Evolutionary conservation across 2,329 filamentous ascomycete genomes (phyloP).

Genomic region (Sordariomycetes sp.): DNA sequence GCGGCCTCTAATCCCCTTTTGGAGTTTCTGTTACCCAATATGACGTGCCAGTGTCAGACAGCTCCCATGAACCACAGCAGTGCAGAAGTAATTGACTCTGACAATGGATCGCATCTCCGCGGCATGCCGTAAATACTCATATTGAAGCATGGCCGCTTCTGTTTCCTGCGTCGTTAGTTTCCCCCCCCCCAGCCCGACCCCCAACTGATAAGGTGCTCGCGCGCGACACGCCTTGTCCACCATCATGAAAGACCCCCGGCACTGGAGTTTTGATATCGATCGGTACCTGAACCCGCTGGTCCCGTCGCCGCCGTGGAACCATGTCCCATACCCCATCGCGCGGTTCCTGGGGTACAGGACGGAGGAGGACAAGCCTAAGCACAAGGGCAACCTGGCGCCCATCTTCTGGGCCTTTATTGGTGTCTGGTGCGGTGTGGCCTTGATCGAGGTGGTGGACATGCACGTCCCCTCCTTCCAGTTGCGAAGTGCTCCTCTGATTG

Average conservation of each 20-base stretch:
- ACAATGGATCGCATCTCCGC: conserved; percentile 2
- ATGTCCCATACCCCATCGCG: conserved; percentile 56
- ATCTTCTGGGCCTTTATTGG: conserved; percentile 58
- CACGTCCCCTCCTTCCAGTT: conserved; percentile 43
- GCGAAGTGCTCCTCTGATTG: conserved; percentile 48
- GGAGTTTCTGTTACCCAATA: conserved; percentile 2
- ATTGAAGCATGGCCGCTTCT: neutral
- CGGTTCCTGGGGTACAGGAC: conserved; percentile 59
- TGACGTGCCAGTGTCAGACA: no score
- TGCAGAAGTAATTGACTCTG: no score
- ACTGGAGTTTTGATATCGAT: conserved; percentile 66
- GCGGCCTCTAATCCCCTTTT: neutral
- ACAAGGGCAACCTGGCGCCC: conserved; percentile 47
- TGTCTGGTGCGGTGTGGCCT: conserved; percentile 49
- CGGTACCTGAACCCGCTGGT: conserved; percentile 62
- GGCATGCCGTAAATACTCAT: neutral
- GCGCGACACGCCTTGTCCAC: no score
- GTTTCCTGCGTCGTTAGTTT: neutral
- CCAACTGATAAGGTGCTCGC: neutral
- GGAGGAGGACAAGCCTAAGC: conserved; percentile 16
- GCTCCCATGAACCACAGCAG: no score
- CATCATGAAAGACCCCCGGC: conserved; percentile 3
- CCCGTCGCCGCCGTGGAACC: conserved; percentile 53
- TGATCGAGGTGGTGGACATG: conserved; percentile 48
- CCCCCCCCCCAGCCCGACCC: neutral